Evolutionary conservation across 345 rosid species (phyloP).

Genomic region (Conringia planisiliqua): DNA sequence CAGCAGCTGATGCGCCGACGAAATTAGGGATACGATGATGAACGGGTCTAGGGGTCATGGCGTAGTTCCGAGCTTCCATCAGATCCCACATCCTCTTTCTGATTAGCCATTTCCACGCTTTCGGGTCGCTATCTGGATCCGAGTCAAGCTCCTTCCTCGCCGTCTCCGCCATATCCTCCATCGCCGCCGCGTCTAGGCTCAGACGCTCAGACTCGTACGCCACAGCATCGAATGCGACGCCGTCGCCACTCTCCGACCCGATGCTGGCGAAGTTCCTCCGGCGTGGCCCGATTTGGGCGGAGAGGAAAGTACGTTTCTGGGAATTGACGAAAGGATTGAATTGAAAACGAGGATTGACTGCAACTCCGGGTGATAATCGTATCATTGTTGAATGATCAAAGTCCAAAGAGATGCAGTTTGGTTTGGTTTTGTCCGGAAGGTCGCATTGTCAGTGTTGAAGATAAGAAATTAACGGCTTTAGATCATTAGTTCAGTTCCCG

Average conservation of each 20-base stretch:
- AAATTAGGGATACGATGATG: conserved; percentile 93
- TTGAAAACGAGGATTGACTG: conserved; percentile 7
- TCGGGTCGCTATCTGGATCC: conserved; percentile 44
- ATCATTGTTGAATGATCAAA: conserved; percentile 35
- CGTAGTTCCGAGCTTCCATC: conserved; percentile 66
- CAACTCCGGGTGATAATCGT: conserved; percentile 41
- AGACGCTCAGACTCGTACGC: conserved; percentile 65
- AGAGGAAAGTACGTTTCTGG: not conserved
- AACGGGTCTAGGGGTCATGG: conserved; percentile 85
- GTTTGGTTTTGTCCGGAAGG: not conserved
- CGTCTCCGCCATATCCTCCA: conserved; percentile 63
- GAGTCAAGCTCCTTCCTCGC: conserved; percentile 42
- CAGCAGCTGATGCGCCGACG: conserved; percentile 76
- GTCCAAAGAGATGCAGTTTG: not conserved
- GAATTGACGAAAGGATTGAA: not conserved
- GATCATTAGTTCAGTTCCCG: conserved; percentile 10
- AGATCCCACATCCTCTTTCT: conserved; percentile 80
- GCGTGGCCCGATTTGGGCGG: not conserved
- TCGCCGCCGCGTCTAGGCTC: conserved; percentile 62
- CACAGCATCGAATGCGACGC: conserved; percentile 45
- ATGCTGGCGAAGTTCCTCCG: conserved; percentile 19
- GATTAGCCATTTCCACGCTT: conserved; percentile 91
- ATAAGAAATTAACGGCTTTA: conserved; percentile 26
- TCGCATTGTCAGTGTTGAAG: not conserved
- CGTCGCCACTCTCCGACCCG: conserved; percentile 29